These are phyloP conservation scores for Apiosordaria backusii DNA, from an alignment of 495 filamentous ascomycete species.

Conservation along the genomic window DNA sequence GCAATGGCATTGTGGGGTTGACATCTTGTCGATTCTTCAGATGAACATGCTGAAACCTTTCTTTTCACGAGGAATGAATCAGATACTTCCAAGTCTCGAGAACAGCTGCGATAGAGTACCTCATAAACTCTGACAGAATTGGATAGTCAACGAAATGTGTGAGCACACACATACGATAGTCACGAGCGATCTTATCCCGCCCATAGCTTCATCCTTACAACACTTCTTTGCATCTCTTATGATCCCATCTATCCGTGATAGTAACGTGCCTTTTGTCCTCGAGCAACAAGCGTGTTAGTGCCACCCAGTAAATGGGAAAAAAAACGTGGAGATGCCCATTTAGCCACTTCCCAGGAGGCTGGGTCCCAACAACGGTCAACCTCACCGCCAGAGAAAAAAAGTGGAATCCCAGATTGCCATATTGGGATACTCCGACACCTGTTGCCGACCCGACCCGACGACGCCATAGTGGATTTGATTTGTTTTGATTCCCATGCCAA, in stretches of 20 bases:
- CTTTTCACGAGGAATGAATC: no score
- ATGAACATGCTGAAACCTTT: background rate
- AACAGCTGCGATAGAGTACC: no score
- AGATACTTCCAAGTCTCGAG: no score
- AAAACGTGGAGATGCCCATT: conserved; percentile 23
- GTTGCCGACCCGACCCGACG: conserved; percentile 5
- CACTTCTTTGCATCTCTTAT: background rate
- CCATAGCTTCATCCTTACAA: background rate
- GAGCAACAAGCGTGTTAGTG: conserved; percentile 7
- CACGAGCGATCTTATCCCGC: no score
- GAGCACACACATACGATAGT: no score
- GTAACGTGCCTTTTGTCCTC: background rate
- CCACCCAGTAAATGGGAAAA: background rate
- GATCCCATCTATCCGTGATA: background rate
- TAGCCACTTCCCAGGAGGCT: conserved; percentile 1
- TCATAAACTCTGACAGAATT: no score
- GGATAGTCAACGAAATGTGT: no score
- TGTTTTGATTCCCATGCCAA: background rate
- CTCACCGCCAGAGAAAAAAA: conserved; percentile 1
- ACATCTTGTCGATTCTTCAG: background rate
- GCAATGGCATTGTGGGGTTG: conserved; percentile 5
- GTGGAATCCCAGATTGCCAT: background rate
- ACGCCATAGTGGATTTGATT: background rate
- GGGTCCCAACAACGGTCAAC: background rate
- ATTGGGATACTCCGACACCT: conserved; percentile 11